Conservation (phyloP, 2,329 filamentous ascomycete species). For the Ophiocordyceps robertsii region DNA sequence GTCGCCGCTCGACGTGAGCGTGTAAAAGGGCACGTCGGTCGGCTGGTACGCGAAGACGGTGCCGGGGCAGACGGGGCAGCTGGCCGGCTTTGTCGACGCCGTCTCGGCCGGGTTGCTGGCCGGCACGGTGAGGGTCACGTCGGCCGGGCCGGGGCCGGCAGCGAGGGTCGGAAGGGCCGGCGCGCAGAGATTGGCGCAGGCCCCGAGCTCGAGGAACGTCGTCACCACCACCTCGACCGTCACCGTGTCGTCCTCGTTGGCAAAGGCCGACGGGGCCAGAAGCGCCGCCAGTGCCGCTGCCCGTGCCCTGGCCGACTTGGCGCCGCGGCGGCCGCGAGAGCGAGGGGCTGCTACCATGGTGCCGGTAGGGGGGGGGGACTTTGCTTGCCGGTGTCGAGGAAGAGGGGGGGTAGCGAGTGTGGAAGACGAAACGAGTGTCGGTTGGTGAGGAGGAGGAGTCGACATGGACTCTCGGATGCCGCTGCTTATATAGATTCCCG, state of each 20-base stretch:
- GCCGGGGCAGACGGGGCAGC: slow-evolving; percentile 9
- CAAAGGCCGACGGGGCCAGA: slow-evolving; percentile 4
- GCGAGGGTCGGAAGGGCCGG: not conserved
- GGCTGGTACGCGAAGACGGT: slow-evolving; percentile 13
- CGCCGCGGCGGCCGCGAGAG: too few relatives aligned
- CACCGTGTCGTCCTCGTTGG: slow-evolving; percentile 1
- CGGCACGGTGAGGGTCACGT: slow-evolving; percentile 11
- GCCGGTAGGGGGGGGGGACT: too few relatives aligned
- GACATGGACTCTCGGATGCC: too few relatives aligned
- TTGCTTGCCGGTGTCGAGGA: too few relatives aligned
- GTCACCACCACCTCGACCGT: slow-evolving; percentile 8
- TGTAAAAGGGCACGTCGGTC: slow-evolving; percentile 10
- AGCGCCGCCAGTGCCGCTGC: slow-evolving; percentile 5
- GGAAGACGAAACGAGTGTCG: too few relatives aligned
- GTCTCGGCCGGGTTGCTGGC: slow-evolving; percentile 4
- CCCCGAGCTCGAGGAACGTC: slow-evolving; percentile 5
- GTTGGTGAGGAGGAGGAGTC: too few relatives aligned
- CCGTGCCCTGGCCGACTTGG: too few relatives aligned
- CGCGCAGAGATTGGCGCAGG: slow-evolving; percentile 5
- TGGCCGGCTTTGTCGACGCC: slow-evolving; percentile 7
- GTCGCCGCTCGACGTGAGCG: slow-evolving; percentile 7
- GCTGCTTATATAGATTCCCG: too few relatives aligned
- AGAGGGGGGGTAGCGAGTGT: too few relatives aligned
- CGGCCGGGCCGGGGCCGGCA: not conserved
- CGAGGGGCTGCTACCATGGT: too few relatives aligned